These are phyloP conservation scores for Fusarium buxicola DNA, from an alignment of 2,329 filamentous ascomycete genomes.

Conservation along the genomic window DNA sequence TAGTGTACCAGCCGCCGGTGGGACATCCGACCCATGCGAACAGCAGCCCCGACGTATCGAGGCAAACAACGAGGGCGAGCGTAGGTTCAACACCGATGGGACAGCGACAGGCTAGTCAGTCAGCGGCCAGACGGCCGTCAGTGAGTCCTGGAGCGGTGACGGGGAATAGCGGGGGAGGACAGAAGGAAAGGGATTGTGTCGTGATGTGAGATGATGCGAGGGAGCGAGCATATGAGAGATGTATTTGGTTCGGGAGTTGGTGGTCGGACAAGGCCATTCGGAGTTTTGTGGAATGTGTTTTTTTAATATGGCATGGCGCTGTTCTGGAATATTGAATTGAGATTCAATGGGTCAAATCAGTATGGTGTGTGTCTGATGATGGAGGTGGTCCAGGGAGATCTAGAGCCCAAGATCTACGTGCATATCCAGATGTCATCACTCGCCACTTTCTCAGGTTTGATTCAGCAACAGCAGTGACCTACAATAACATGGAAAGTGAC, in stretches of 20 bases:
- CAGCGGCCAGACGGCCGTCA: slow-evolving; percentile 41
- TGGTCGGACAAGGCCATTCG: background rate
- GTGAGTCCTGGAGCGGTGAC: slow-evolving; percentile 41
- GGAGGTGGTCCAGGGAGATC: no score
- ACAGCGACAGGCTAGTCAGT: slow-evolving; percentile 32
- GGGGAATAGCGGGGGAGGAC: slow-evolving; percentile 25
- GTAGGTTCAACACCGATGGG: slow-evolving; percentile 19
- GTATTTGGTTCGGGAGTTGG: background rate
- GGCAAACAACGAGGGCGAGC: slow-evolving; percentile 40
- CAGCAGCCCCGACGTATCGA: slow-evolving; percentile 47
- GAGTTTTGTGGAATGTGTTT: slow-evolving; percentile 12
- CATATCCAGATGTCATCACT: no score
- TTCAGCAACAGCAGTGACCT: no score
- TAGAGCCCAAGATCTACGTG: no score
- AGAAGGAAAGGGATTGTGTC: slow-evolving; percentile 32
- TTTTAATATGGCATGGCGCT: slow-evolving; percentile 12
- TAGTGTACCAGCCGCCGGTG: slow-evolving; percentile 63
- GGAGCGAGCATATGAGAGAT: slow-evolving; percentile 5
- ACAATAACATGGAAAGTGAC: no score
- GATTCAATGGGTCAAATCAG: no score
- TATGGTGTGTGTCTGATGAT: no score
- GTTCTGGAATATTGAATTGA: slow-evolving; percentile 6
- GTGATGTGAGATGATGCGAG: slow-evolving; percentile 34
- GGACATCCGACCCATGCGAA: slow-evolving; percentile 63
- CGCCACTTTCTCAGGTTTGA: no score